Evolutionary conservation across 1,284 basidiomycete species (phyloP).

Genomic region (Ganoderma boninense): DNA sequence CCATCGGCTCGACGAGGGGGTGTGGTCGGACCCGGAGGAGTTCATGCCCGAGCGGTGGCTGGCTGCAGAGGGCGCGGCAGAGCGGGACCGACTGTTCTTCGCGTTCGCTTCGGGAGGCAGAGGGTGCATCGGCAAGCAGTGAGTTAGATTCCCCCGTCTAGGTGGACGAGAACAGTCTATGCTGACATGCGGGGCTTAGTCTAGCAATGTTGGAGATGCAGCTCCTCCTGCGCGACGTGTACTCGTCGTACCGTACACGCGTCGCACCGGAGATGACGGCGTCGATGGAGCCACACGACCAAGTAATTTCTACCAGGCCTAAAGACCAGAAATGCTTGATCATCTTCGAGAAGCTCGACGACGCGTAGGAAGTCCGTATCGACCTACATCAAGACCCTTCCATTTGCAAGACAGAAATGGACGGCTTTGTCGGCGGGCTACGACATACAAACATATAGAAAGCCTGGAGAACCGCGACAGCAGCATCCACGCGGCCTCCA

Average conservation of each 20-base stretch:
- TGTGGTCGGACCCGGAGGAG: constrained; percentile 62
- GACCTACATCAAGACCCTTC: not conserved
- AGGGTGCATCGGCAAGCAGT: constrained; percentile 40
- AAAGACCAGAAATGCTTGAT: constrained; percentile 35
- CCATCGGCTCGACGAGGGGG: constrained; percentile 78
- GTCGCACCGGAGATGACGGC: constrained; percentile 35
- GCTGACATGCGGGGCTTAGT: constrained; percentile 17
- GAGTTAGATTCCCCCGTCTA: constrained; percentile 7
- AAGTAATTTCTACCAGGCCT: constrained; percentile 34
- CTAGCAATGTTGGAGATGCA: constrained; percentile 40
- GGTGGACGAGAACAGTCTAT: not conserved
- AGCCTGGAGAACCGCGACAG: too few species aligned
- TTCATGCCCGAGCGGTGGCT: constrained; percentile 94
- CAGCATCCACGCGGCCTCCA: too few species aligned
- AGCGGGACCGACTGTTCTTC: constrained; percentile 38
- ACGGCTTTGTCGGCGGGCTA: too few species aligned
- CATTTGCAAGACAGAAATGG: too few species aligned
- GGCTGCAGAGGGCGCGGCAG: constrained; percentile 66
- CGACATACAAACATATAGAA: too few species aligned
- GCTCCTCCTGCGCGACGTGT: constrained; percentile 34
- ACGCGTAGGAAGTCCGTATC: not conserved
- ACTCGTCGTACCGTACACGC: constrained; percentile 32
- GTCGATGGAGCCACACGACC: constrained; percentile 37
- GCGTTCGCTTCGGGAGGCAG: constrained; percentile 36
- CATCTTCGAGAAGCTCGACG: constrained; percentile 29